Conservation (phyloP, 2,329 filamentous ascomycete genomes). For the Ampelomyces quisqualis region DNA sequence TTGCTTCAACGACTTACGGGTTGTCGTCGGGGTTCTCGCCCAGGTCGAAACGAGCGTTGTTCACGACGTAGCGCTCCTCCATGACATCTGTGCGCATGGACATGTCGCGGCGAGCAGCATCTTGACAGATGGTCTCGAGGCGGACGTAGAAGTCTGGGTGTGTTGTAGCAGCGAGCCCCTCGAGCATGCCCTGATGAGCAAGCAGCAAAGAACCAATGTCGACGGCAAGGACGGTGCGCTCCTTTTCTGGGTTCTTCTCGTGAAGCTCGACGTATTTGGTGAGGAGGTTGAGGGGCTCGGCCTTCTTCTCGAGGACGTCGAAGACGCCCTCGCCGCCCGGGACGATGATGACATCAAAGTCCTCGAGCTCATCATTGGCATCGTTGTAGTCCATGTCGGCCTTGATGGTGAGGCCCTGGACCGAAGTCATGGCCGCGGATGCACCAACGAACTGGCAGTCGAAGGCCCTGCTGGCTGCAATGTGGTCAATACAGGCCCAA, state of each 20-base stretch:
- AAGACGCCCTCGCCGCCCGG: constrained; percentile 67
- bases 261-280: constrained; percentile 76
- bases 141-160: constrained; percentile 78
- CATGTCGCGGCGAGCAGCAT: constrained; percentile 67
- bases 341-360: constrained; percentile 78
- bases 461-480: constrained; percentile 55
- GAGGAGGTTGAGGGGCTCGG: constrained; percentile 65
- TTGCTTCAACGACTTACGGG: constrained; percentile 25
- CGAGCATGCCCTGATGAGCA: constrained; percentile 72
- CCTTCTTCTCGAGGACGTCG: constrained; percentile 64
- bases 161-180: constrained; percentile 77
- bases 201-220: constrained; percentile 79
- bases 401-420: constrained; percentile 67
- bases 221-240: constrained; percentile 78
- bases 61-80: constrained; percentile 84
- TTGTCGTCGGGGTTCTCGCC: constrained; percentile 77
- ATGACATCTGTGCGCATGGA: constrained; percentile 79
- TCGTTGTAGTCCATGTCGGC: constrained; percentile 78
- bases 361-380: constrained; percentile 68
- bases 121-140: constrained; percentile 78
- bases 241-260: constrained; percentile 73
- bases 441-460: constrained; percentile 55
- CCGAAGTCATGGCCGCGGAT: constrained; percentile 51
- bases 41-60: constrained; percentile 85
- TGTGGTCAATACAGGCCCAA: constrained; percentile 22